Percentiles rank a stretch among this genome's conserved stretches.
Evolutionary conservation across 2,329 filamentous ascomycete genomes (phyloP).

Genomic region (Penicillium expansum): DNA sequence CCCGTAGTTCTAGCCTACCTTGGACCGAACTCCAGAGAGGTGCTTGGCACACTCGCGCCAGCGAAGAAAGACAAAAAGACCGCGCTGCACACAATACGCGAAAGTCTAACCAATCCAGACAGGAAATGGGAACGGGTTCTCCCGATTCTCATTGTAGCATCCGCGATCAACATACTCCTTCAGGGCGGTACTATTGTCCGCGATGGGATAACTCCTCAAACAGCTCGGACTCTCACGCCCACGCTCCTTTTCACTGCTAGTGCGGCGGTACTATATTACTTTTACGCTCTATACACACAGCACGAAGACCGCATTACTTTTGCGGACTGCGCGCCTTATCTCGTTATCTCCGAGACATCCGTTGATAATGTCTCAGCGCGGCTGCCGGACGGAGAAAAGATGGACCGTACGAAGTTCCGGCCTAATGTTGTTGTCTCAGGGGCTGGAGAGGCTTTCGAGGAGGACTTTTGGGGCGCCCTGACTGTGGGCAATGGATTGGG

Average conservation of each 20-base stretch:
- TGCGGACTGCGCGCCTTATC: constrained; percentile 54
- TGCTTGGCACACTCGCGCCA: constrained; percentile 62
- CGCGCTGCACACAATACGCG: not conserved
- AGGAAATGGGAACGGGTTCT: not conserved
- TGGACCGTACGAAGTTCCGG: constrained; percentile 68
- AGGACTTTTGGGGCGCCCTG: constrained; percentile 71
- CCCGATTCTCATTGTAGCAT: not conserved
- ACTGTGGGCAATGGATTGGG: constrained; percentile 34
- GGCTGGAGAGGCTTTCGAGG: constrained; percentile 57
- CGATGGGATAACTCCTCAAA: not conserved
- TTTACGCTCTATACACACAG: not conserved
- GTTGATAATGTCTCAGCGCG: constrained; percentile 63
- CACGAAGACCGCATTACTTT: constrained; percentile 30
- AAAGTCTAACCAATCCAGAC: not conserved
- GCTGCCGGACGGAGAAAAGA: constrained; percentile 48
- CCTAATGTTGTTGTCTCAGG: constrained; percentile 70
- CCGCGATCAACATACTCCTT: not conserved
- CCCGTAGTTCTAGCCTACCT: constrained; percentile 62
- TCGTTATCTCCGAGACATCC: constrained; percentile 69
- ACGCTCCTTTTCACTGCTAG: not conserved
- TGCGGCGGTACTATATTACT: constrained; percentile 7
- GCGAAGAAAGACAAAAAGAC: constrained; percentile 24
- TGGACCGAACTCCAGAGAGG: constrained; percentile 57
- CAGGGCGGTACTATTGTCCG: not conserved
- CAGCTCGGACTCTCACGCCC: not conserved